Evolutionary conservation across 371 early-diverging fungal species (phyloP).

Genomic region (Vavraia culicis): DNA sequence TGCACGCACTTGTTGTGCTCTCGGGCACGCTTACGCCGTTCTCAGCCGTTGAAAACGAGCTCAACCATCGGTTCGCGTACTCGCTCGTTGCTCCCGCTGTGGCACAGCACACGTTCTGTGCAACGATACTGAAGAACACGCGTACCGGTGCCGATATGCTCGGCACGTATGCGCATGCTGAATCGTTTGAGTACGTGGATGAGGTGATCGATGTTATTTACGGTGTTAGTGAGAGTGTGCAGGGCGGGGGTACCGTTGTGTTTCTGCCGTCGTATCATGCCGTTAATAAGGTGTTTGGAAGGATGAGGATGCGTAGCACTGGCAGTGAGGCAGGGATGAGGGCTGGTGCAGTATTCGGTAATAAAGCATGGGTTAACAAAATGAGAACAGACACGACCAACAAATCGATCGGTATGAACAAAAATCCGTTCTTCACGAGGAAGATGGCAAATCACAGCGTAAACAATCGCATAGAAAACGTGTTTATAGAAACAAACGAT

Average conservation of each 20-base stretch:
- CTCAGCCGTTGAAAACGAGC: conserved; percentile 47
- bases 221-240: conserved; percentile 19
- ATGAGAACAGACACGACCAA: no score
- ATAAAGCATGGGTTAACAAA: no score
- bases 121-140: no score
- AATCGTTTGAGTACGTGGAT: conserved; percentile 48
- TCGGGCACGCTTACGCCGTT: conserved; percentile 63
- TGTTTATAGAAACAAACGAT: conserved; percentile 3
- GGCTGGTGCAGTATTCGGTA: no score
- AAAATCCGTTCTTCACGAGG: no score
- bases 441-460: no score
- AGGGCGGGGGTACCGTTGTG: conserved; percentile 9
- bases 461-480: conserved; percentile 38
- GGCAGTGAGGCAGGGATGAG: no score
- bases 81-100: conserved; percentile 1
- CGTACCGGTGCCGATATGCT: conserved; percentile 1
- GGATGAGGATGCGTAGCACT: no score
- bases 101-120: neutral
- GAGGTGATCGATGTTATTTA: conserved; percentile 47
- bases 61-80: conserved; percentile 21
- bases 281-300: no score
- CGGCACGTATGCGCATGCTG: conserved; percentile 46
- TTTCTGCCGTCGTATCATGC: conserved; percentile 1
- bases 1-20: conserved; percentile 53
- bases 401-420: no score